Percentiles rank a stretch among this genome's conserved stretches.
These are phyloP conservation scores for Acanthamoeba healyi DNA, from an alignment of 208 protist species.

Conservation along the genomic window DNA sequence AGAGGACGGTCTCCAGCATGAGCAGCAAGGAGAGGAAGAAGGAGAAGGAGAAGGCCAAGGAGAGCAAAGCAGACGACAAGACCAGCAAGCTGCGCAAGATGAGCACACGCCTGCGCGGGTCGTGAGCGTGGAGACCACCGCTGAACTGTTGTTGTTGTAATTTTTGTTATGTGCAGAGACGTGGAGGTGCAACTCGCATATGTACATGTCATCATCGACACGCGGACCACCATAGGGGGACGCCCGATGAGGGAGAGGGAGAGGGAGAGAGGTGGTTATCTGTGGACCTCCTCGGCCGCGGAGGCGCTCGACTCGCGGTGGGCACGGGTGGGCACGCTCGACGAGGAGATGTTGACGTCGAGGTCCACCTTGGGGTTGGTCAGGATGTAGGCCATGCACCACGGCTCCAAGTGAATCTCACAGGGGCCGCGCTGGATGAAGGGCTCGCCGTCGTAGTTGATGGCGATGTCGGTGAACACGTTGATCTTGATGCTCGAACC, in stretches of 20 bases:
- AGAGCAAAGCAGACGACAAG: background rate
- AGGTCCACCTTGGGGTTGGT: constrained; percentile 52
- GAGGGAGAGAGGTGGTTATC: too few species aligned
- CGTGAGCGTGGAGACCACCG: too few species aligned
- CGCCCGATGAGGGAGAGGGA: too few species aligned
- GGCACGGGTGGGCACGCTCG: background rate
- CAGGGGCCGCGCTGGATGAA: constrained; percentile 31
- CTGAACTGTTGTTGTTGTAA: too few species aligned
- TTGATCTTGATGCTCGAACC: constrained; percentile 54
- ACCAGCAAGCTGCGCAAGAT: background rate
- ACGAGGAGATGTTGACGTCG: constrained; percentile 11
- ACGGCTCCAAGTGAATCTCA: constrained; percentile 52
- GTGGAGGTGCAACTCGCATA: too few species aligned
- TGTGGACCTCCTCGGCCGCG: background rate
- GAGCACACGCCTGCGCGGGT: too few species aligned
- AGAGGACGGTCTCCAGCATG: background rate
- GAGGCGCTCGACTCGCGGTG: background rate
- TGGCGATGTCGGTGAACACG: constrained; percentile 19
- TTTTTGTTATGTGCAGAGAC: too few species aligned
- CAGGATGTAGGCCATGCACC: constrained; percentile 37
- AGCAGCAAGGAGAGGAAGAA: background rate
- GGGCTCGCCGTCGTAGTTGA: constrained; percentile 66
- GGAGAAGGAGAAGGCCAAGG: background rate
- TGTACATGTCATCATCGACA: too few species aligned
- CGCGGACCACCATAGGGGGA: too few species aligned